Conservation (phyloP, 2,329 filamentous ascomycete genomes). For the Xylariaceae sp. region DNA sequence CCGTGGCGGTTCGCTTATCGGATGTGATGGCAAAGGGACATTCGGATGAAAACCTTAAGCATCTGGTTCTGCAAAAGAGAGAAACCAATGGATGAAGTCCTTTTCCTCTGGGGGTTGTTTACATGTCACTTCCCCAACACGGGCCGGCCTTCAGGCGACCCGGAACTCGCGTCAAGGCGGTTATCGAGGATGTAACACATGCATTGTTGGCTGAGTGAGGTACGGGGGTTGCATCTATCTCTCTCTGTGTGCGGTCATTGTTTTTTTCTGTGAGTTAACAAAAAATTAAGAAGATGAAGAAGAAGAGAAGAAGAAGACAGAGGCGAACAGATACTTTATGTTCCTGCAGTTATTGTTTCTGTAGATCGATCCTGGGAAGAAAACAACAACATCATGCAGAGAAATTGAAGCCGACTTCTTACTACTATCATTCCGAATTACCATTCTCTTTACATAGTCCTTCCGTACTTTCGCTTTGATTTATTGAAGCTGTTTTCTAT, state of each 20-base stretch:
- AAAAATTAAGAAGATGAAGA: too few relatives aligned
- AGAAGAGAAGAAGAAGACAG: too few relatives aligned
- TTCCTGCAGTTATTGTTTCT: not conserved
- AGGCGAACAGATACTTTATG: not conserved
- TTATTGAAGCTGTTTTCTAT: too few relatives aligned
- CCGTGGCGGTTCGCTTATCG: conserved; percentile 24
- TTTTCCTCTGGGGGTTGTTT: not conserved
- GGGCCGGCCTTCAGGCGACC: not conserved
- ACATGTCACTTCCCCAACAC: not conserved
- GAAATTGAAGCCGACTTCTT: not conserved
- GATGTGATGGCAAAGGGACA: conserved; percentile 23
- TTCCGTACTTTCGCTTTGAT: too few relatives aligned
- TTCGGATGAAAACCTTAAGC: conserved; percentile 5
- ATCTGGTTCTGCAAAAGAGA: conserved; percentile 1
- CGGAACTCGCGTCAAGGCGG: not conserved
- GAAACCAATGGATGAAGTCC: not conserved
- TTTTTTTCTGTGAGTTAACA: not conserved
- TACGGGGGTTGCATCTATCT: not conserved
- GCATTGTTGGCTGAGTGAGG: not conserved
- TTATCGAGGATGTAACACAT: conserved; percentile 3
- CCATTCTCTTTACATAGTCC: too few relatives aligned
- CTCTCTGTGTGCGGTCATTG: not conserved
- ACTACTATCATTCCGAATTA: not conserved
- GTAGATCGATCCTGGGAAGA: not conserved
- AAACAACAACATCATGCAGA: not conserved